A percentile compares a stretch with the other conserved stretches of the same genome.
These are phyloP conservation scores for Raphanus hybrid DNA, from an alignment of 441 rosid genomes.

Conservation along the genomic window DNA sequence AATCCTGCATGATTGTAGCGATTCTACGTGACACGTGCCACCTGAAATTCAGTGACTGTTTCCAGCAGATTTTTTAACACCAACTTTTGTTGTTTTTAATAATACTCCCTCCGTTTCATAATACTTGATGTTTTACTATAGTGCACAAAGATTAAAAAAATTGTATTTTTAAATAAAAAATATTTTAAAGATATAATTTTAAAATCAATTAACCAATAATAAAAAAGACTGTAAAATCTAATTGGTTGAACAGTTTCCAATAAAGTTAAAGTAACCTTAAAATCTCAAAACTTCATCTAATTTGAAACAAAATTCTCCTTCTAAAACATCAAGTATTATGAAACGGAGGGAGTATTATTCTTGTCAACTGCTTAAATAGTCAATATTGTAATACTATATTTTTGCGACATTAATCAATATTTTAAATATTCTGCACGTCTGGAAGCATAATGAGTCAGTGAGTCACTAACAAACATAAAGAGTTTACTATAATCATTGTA, in stretches of 20 bases:
- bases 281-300: no score
- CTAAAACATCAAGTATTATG: no score
- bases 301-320: no score
- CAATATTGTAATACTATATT: background rate
- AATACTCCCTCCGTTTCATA: background rate
- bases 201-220: no score
- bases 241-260: no score
- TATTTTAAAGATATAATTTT: no score
- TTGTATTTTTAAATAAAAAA: no score
- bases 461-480: constrained; percentile 8
- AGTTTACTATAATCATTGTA: background rate
- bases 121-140: no score
- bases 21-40: constrained; percentile 28
- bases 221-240: no score
- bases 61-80: background rate
- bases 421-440: constrained; percentile 8
- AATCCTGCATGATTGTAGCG: constrained; percentile 28
- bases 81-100: background rate
- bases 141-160: no score
- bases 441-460: constrained; percentile 19
- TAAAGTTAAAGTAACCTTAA: no score
- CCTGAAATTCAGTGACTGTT: constrained; percentile 19
- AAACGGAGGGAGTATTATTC: no score
- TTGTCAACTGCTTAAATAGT: background rate
- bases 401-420: background rate